Base-by-base conservation (phyloP, 441 rosid genomes). In the Populus tomentosa region DNA sequence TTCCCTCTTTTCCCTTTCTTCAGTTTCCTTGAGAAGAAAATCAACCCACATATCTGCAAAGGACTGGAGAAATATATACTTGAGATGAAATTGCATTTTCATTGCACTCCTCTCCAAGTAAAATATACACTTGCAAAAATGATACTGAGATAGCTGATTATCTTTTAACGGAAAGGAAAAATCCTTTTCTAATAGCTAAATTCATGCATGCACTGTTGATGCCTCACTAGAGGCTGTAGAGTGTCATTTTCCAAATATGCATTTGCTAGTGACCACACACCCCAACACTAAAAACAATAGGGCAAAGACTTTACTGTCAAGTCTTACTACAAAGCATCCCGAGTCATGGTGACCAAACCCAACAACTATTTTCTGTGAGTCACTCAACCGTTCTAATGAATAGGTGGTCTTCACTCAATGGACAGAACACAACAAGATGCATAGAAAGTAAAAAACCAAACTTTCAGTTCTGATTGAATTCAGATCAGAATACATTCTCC, bases 11-110 rank as follows among this genome's bases (percentile, higher is more conserved):
- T n/a, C n/a, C n/a, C n/a, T n/a, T n/a, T n/a, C n/a, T n/a, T n/a
- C n/a, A n/a, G n/a, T n/a, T 92, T 96, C 98, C 85, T 89, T 92
- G 82, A 96, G 95, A 74, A 96, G 96, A 90, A 90, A 96, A 84
- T 96, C 99, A 67, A 96, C 98, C 99, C 99, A 96, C 53, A 94
- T 86, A 82, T 96, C 98, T 85, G 97, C 93, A 77, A 96, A 88
- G 59, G 98, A 96, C 99, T 96, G 92, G 62, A 79, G 78, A 42
- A 18, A 65, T 2, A 30, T 56, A 73, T 65, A 69, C 66, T 66
- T 38, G 10, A 70, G 11, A 8, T 38, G 35, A 73, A 46, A 70
- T 7, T 30, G 24, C 33, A 40, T 13, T 70, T 67, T 7, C 4
- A 32, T 36, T 7, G 28, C 35, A 42, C 23, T 70, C 59, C 16